Percentiles rank a stretch among this genome's conserved stretches.
Conservation (phyloP, 257 asterid genomes). For the Gentiana straminea region DNA sequence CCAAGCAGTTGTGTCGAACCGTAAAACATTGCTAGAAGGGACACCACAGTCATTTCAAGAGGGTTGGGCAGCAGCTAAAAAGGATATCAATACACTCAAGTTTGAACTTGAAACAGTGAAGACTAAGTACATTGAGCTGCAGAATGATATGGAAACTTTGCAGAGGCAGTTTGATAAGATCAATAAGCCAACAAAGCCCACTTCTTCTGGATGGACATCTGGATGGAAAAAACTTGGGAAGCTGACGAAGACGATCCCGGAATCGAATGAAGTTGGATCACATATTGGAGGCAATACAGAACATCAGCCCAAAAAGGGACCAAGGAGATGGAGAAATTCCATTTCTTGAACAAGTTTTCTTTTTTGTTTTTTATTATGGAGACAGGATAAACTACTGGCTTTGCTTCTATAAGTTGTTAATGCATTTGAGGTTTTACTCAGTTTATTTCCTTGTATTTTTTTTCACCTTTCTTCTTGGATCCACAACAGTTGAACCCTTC, state of each 20-base stretch:
- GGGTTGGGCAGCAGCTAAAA: slow-evolving; percentile 92
- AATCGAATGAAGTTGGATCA: slow-evolving; percentile 27
- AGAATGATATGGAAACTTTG: slow-evolving; percentile 54
- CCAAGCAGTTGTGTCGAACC: slow-evolving; percentile 57
- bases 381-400: no score
- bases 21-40: slow-evolving; percentile 72
- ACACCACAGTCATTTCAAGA: slow-evolving; percentile 95
- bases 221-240: slow-evolving; percentile 87
- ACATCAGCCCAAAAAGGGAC: slow-evolving; percentile 31
- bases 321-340: slow-evolving; percentile 92
- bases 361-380: no score
- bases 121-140: slow-evolving; percentile 67
- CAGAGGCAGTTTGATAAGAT: slow-evolving; percentile 74
- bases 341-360: slow-evolving; percentile 36
- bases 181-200: slow-evolving; percentile 40
- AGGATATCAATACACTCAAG: slow-evolving; percentile 82
- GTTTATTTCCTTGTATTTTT: no score
- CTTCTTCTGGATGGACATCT: slow-evolving; percentile 52
- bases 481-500: no score
- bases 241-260: slow-evolving; percentile 38
- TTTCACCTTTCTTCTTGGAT: no score
- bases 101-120: slow-evolving; percentile 75
- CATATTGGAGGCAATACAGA: slow-evolving; percentile 26
- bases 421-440: no score
- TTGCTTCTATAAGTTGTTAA: no score